Base-by-base conservation (phyloP, 257 asterid species). In the Perilla frutescens region DNA sequence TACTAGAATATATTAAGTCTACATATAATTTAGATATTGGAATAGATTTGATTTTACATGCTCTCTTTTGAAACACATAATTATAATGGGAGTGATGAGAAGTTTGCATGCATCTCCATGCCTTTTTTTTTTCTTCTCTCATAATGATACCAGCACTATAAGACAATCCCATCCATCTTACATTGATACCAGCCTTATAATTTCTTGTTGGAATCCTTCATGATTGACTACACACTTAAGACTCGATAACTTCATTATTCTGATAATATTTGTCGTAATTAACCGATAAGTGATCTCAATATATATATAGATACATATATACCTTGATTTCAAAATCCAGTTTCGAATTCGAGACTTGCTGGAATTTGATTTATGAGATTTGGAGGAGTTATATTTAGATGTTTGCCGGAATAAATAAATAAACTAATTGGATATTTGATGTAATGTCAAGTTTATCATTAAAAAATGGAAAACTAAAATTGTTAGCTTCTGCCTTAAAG, bases 51-150 rank as follows among this genome's bases (percentile, higher is more conserved):
- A 71, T 31, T 48, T 45, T 68, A 15, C 57, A 62, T 6, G 56
- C 66, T 64, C 66, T 56, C 63, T 55, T 70, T 74, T 13, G 31
- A 51, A 37, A 63, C 66, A 68, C 63, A 66, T 72, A 72, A 72
- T 66, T 36, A 66, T 72, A 49, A 43, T 15, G 63, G 68, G 62
- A 67, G 74, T 68, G 73, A 69, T 76, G 71, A 56, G 65, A 36
- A 53, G 9, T 62, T 73, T 71, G 76, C 83, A 72, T 82, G 83
- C 71, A 73, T 76, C 66, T 77, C 79, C 76, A 66, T 70, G 79
- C 62, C 69, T 37, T 39, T 11, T 10, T 63, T 72, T 72, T 54
- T 7, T 15, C 70, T 29, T 73, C 71, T 70, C 39, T 77, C 74
- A 83, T 79, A 36, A 72, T 79, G 66, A 78, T 72, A 80, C 43